phyloP scores from a whole-genome alignment of 306 rosid species.

The Quillaja saponaria region DNA sequence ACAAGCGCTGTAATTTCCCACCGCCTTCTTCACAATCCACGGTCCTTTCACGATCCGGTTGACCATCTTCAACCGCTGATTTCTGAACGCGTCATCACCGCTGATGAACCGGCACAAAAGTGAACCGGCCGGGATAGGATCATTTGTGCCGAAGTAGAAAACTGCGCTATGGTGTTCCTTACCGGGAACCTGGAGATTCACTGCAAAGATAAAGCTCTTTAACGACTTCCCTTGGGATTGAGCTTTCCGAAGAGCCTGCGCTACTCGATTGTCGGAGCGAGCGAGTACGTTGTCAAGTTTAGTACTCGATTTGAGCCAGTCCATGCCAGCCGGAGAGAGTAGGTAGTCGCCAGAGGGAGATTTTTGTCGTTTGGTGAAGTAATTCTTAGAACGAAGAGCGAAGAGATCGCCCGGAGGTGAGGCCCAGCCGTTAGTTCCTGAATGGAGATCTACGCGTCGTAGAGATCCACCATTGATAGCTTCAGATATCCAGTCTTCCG shows the following conservation, averaged over 20 bases:
- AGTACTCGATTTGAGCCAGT: constrained; percentile 75
- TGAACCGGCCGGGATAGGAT: constrained; percentile 64
- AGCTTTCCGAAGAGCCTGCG: constrained; percentile 49
- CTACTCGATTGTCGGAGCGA: constrained; percentile 72
- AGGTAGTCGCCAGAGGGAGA: constrained; percentile 72
- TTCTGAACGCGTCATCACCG: constrained; percentile 73
- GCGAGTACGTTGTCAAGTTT: constrained; percentile 82
- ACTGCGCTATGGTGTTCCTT: constrained; percentile 90
- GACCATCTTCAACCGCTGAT: constrained; percentile 87
- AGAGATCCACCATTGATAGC: constrained; percentile 67
- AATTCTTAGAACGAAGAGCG: constrained; percentile 60
- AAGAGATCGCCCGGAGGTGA: constrained; percentile 86
- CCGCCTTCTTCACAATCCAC: constrained; percentile 86
- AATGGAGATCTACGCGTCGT: constrained; percentile 61
- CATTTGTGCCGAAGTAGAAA: constrained; percentile 75
- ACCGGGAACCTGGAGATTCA: constrained; percentile 85
- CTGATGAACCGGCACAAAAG: constrained; percentile 67
- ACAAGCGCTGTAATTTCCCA: constrained; percentile 84
- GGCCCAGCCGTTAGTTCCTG: constrained; percentile 90
- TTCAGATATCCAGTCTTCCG: constrained; percentile 57
- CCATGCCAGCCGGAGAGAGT: constrained; percentile 72
- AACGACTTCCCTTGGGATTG: constrained; percentile 57
- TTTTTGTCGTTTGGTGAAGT: constrained; percentile 56
- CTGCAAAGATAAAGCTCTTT: constrained; percentile 78
- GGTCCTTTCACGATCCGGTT: constrained; percentile 95